Conservation (phyloP, 2,329 filamentous ascomycete species). For the Paracoccidioides brasiliensis region DNA sequence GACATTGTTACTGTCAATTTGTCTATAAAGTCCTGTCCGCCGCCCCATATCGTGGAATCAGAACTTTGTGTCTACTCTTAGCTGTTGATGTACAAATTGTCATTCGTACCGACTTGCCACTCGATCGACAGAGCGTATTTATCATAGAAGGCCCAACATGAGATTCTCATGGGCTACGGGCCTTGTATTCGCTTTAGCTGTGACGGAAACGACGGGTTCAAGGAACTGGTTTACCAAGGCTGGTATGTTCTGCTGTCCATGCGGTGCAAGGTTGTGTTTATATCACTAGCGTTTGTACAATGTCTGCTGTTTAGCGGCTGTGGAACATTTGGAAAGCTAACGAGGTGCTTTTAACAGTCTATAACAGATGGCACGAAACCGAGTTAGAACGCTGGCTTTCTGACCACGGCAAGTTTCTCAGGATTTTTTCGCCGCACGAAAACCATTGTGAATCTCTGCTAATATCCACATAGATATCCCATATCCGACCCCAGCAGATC, state of each 20-base stretch:
- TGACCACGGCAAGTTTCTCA: constrained; percentile 48
- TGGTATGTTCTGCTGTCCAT: constrained; percentile 43
- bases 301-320: not conserved
- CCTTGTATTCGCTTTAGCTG: constrained; percentile 58
- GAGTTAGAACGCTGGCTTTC: constrained; percentile 95
- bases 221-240: constrained; percentile 79
- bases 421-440: not conserved
- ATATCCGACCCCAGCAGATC: constrained; percentile 78
- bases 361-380: constrained; percentile 98
- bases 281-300: not conserved
- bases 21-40: not conserved
- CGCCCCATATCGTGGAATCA: not conserved
- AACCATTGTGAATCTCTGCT: not conserved
- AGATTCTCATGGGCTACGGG: constrained; percentile 57
- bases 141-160: constrained; percentile 43
- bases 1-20: not conserved
- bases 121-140: not conserved
- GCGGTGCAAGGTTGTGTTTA: not conserved
- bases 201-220: constrained; percentile 51
- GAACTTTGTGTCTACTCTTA: not conserved
- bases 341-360: constrained; percentile 44
- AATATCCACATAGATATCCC: constrained; percentile 46
- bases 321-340: constrained; percentile 1
- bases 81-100: not conserved
- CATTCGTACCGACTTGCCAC: not conserved